Evolutionary conservation across 169 alveolate species (phyloP).

Genomic region (Cytauxzoon felis): DNA sequence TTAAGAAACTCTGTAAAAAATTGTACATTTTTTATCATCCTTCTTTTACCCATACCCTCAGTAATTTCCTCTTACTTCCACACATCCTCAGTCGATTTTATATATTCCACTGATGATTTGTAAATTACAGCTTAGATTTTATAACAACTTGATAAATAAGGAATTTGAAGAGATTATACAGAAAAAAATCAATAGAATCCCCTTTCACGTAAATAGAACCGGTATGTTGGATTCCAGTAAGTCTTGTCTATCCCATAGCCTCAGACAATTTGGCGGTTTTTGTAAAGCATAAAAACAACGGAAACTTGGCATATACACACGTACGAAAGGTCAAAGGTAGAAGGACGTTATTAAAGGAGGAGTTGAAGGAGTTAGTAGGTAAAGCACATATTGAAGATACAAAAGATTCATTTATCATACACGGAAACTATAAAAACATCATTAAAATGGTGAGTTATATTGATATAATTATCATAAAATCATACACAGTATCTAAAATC

Average conservation of each 20-base stretch:
- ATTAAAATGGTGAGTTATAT: slow-evolving; percentile 52
- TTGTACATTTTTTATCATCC: too few relatives aligned
- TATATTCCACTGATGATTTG: too few relatives aligned
- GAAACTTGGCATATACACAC: slow-evolving; percentile 67
- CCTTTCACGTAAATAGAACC: slow-evolving; percentile 70
- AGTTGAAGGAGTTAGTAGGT: slow-evolving; percentile 62
- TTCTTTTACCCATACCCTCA: too few relatives aligned
- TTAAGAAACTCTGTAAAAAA: too few relatives aligned
- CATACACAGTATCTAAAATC: slow-evolving; percentile 34
- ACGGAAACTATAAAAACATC: slow-evolving; percentile 68
- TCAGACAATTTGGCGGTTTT: slow-evolving; percentile 76
- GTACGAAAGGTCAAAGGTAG: slow-evolving; percentile 71
- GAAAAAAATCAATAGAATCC: slow-evolving; percentile 55
- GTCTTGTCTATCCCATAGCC: slow-evolving; percentile 29
- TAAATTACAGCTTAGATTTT: too few relatives aligned
- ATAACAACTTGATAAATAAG: slow-evolving; percentile 2
- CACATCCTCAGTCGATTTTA: too few relatives aligned
- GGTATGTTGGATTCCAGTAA: slow-evolving; percentile 17
- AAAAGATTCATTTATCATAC: slow-evolving; percentile 58
- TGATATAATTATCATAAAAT: background rate
- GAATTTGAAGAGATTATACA: slow-evolving; percentile 9
- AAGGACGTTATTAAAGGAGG: slow-evolving; percentile 60
- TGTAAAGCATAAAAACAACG: slow-evolving; percentile 66
- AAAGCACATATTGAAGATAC: slow-evolving; percentile 56
- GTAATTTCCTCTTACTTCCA: too few relatives aligned